phyloP scores from a whole-genome alignment of 495 filamentous ascomycete species.

The Stereocaulon alpinum region DNA sequence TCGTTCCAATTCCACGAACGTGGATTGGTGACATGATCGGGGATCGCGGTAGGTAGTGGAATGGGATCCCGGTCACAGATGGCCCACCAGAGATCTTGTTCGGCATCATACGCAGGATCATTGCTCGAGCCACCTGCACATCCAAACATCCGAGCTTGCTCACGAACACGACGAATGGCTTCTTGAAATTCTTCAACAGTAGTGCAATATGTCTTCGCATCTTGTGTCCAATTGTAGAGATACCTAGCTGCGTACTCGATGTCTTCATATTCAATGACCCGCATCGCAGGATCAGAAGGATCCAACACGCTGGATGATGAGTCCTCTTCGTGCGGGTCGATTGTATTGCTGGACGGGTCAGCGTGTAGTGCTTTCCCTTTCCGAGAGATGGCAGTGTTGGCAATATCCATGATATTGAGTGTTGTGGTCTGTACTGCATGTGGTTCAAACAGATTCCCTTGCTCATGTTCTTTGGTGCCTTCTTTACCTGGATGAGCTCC shows the following conservation, averaged over 20 bases:
- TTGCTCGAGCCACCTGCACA: constrained; percentile 24
- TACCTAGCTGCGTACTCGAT: constrained; percentile 18
- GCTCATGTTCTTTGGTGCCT: not conserved
- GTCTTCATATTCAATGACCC: constrained; percentile 17
- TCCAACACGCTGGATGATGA: constrained; percentile 8
- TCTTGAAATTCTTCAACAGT: constrained; percentile 24
- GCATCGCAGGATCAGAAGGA: constrained; percentile 15
- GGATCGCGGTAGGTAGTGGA: constrained; percentile 15
- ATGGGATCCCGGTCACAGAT: constrained; percentile 22
- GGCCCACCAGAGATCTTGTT: constrained; percentile 25
- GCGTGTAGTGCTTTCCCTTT: constrained; percentile 3
- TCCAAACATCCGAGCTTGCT: constrained; percentile 23
- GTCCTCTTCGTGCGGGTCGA: not conserved
- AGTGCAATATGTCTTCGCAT: constrained; percentile 19
- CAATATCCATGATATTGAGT: not conserved
- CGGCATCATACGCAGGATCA: constrained; percentile 24
- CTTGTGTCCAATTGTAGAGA: constrained; percentile 9
- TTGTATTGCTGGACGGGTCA: not conserved
- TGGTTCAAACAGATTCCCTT: not conserved
- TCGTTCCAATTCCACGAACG: constrained; percentile 24
- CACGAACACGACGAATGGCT: constrained; percentile 20
- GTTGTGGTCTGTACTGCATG: not conserved
- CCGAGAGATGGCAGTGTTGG: constrained; percentile 4
- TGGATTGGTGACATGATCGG: constrained; percentile 22
- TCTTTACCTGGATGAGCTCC: not conserved